Base-by-base conservation (phyloP, 306 rosid genomes). In the Vigna nakashimae region DNA sequence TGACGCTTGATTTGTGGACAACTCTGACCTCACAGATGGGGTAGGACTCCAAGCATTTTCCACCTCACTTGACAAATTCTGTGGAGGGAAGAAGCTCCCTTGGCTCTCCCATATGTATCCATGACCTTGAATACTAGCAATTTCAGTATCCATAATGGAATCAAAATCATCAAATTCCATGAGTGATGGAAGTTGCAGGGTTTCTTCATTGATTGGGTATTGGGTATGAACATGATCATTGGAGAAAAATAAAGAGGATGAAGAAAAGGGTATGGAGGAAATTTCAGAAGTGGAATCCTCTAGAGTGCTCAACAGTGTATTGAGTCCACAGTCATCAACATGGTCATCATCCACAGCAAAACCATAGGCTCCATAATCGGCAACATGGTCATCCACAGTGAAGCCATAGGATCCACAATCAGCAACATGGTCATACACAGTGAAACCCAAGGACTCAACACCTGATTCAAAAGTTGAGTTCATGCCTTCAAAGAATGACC, bases 1-100 rank as follows among this genome's bases (percentile, higher is more conserved):
- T 80, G 52, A 12, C 24, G 71, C 49, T 45, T 84, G 89, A 60
- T 36, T 83, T 59, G 79, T 30, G 50, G 85, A 77, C 14, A 74
- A 45, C 5, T 89, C 92, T 32, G 92, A 89, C 8, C 20, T 84
- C 76, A 69, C 42, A 1, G 92, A 78, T 5, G 76, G 65, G 81
- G 77, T 79, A 12, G 87, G 97, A 75, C 95, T 88, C 84, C 84
- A 80, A 24, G 80, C 43, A 77, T 43, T 6, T 71, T 66, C 80
- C 51, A 30, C 78, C 57, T 77, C 78, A 55, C 28, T 24, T 0
- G 80, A 84, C 30, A 77, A 51, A 26, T 78, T 59, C 5, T 83
- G 83, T 45, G 74, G 73, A 71, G 71, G 80, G 77, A 80, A 82
- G 80, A 82, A 84, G 46, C 79, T 91, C 18, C 80, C 87, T 16